Evolutionary conservation across 2,329 filamentous ascomycete genomes (phyloP).

Genomic region (Drechslerella stenobrocha): DNA sequence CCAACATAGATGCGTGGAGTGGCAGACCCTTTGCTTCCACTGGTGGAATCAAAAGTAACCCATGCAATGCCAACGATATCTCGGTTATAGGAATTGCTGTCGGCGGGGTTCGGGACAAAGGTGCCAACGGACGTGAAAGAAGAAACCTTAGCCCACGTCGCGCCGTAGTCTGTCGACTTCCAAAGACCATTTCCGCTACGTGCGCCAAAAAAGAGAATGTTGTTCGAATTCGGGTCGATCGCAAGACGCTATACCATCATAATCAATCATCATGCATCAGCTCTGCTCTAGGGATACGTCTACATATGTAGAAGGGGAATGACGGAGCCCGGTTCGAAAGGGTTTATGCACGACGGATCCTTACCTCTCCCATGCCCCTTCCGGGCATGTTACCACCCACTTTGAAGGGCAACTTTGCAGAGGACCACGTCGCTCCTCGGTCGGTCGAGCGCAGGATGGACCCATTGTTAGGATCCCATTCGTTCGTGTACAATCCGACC

Average conservation of each 20-base stretch:
- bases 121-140: conserved; percentile 62
- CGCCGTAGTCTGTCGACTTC: conserved; percentile 63
- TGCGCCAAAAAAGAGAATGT: conserved; percentile 64
- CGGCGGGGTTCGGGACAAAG: conserved; percentile 59
- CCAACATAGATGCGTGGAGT: conserved; percentile 65
- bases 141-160: conserved; percentile 61
- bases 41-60: conserved; percentile 63
- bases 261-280: too few species aligned
- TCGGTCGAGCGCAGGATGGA: conserved; percentile 63
- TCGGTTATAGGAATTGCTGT: conserved; percentile 58
- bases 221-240: conserved; percentile 63
- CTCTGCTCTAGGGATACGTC: too few species aligned
- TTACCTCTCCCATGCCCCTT: conserved; percentile 61
- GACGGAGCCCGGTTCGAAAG: too few species aligned
- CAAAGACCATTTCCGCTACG: conserved; percentile 65
- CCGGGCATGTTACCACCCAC: conserved; percentile 67
- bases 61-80: conserved; percentile 61
- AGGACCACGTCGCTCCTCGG: conserved; percentile 61
- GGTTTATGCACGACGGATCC: too few species aligned
- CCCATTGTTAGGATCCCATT: conserved; percentile 64
- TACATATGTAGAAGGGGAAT: too few species aligned
- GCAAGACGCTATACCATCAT: conserved; percentile 57
- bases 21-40: conserved; percentile 57
- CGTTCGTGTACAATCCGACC: conserved; percentile 64
- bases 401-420: conserved; percentile 62